Conservation (phyloP, 805 yeast genomes). For the Torulaspora maleeae region DNA sequence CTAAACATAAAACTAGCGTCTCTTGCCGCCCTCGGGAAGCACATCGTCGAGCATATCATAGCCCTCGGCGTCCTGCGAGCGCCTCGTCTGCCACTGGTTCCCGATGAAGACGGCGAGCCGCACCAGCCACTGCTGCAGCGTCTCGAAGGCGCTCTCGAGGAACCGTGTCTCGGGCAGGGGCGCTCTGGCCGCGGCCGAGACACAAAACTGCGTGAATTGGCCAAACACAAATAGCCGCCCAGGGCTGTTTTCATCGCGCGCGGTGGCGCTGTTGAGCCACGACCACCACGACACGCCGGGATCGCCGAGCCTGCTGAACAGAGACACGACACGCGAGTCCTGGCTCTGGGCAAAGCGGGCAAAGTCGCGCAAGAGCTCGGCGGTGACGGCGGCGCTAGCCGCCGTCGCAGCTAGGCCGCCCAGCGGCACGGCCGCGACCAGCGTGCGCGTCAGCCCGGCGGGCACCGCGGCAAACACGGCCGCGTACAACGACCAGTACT, state of each 20-base stretch:
- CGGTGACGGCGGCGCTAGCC: slow-evolving; percentile 10
- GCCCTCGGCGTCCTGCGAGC: slow-evolving; percentile 11
- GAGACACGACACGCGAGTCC: slow-evolving; percentile 13
- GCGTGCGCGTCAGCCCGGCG: slow-evolving; percentile 10
- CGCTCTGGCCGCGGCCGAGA: slow-evolving; percentile 10
- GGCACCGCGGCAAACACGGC: slow-evolving; percentile 18
- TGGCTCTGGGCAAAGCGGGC: slow-evolving; percentile 19
- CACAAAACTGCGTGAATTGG: slow-evolving; percentile 14
- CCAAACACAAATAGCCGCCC: slow-evolving; percentile 15
- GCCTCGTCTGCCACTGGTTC: neutral
- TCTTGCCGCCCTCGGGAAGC: slow-evolving; percentile 13
- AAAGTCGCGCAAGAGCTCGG: slow-evolving; percentile 20
- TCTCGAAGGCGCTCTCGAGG: slow-evolving; percentile 9
- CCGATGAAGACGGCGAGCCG: neutral
- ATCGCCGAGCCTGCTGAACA: slow-evolving; percentile 15
- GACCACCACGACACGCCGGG: slow-evolving; percentile 16
- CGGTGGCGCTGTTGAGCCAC: slow-evolving; percentile 14
- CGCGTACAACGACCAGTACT: slow-evolving; percentile 24
- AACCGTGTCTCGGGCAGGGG: slow-evolving; percentile 13
- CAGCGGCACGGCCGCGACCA: slow-evolving; percentile 17
- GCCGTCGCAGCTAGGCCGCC: slow-evolving; percentile 9
- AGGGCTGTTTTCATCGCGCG: slow-evolving; percentile 10
- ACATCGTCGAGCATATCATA: slow-evolving; percentile 23
- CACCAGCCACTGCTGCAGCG: slow-evolving; percentile 5
- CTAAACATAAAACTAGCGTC: slow-evolving; percentile 2